These are phyloP conservation scores for Rhynchospora pubera DNA, from an alignment of 176 grass and related monocot genomes.

Conservation along the genomic window DNA sequence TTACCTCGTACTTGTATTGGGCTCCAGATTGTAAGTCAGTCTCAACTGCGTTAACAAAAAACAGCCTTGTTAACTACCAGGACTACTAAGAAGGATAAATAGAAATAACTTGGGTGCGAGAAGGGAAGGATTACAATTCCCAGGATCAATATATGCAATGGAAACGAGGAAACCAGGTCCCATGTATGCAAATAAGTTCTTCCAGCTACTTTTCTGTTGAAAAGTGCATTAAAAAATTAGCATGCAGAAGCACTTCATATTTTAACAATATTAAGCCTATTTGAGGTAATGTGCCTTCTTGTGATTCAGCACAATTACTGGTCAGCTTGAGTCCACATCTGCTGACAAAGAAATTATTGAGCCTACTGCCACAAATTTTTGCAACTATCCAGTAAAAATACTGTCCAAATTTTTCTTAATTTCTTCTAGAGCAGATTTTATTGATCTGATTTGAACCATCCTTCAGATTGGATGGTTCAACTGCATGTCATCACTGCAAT, in stretches of 20 bases:
- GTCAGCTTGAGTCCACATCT: not conserved
- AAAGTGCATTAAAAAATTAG: conserved; percentile 10
- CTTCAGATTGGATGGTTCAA: not conserved
- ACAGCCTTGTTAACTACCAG: not conserved
- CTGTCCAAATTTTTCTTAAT: not conserved
- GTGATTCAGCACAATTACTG: not conserved
- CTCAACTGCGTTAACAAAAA: conserved; percentile 44
- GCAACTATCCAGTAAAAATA: not conserved
- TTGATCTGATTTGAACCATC: not conserved
- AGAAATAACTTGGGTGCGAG: not conserved
- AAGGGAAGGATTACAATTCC: conserved; percentile 56
- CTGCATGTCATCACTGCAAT: not conserved
- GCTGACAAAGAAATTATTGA: not conserved
- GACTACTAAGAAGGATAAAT: not conserved
- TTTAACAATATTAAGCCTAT: not conserved
- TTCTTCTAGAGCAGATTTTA: not conserved
- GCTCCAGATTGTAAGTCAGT: conserved; percentile 92
- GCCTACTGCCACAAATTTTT: not conserved
- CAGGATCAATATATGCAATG: conserved; percentile 96
- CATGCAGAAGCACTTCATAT: not conserved
- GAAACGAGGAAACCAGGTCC: conserved; percentile 97
- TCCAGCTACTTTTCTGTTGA: conserved; percentile 83
- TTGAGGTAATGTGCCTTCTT: not conserved
- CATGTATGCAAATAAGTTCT: conserved; percentile 83
- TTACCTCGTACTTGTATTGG: conserved; percentile 88